Conservation (phyloP, 2,329 filamentous ascomycete species). For the Harringtonia aguacate region DNA sequence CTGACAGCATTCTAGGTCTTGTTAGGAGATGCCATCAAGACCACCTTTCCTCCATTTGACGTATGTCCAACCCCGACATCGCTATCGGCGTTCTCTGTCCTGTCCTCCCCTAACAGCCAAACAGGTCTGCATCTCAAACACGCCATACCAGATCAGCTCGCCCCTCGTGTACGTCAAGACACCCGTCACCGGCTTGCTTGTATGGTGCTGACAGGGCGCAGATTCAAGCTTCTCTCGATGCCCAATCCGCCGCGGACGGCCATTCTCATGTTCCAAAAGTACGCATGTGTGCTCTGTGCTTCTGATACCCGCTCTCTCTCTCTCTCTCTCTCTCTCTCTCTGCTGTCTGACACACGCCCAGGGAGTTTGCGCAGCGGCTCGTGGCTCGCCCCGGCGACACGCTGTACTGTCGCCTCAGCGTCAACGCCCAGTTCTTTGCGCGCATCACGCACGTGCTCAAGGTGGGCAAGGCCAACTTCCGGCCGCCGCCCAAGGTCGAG, state of each 20-base stretch:
- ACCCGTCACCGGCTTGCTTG: no score
- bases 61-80: conserved; percentile 22
- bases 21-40: conserved; percentile 89
- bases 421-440: conserved; percentile 86
- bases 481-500: conserved; percentile 87
- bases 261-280: conserved; percentile 67
- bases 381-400: conserved; percentile 82
- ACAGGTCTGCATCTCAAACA: conserved; percentile 74
- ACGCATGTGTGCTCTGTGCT: not conserved
- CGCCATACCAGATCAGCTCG: conserved; percentile 72
- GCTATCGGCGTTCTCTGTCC: no score
- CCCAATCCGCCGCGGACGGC: conserved; percentile 64
- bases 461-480: conserved; percentile 91
- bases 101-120: conserved; percentile 37
- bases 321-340: no score
- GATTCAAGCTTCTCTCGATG: conserved; percentile 70
- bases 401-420: conserved; percentile 80
- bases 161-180: conserved; percentile 61
- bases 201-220: no score
- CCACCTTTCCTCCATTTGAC: conserved; percentile 48
- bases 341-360: conserved; percentile 18
- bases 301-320: not conserved
- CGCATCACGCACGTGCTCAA: conserved; percentile 68
- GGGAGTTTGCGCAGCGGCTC: conserved; percentile 84
- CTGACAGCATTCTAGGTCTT: conserved; percentile 25